Evolutionary conservation across 495 filamentous ascomycete species (phyloP).

Genomic region (Talaromyces ruber): DNA sequence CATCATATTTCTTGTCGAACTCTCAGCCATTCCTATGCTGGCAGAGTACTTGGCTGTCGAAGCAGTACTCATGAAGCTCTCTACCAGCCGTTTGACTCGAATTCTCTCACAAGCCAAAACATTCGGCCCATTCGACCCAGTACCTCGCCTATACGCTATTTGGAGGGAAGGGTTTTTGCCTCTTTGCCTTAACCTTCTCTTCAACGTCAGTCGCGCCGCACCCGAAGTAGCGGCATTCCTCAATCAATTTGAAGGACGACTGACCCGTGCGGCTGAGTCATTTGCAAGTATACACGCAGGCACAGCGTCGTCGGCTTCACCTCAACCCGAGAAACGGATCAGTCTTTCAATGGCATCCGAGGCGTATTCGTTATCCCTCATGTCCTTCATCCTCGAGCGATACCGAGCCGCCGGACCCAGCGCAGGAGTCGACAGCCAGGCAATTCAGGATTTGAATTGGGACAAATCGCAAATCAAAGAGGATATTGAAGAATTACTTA

Average conservation of each 20-base stretch:
- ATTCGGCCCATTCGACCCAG: slow-evolving; percentile 60
- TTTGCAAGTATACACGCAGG: slow-evolving; percentile 43
- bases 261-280: slow-evolving; percentile 51
- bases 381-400: slow-evolving; percentile 55
- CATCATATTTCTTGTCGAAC: slow-evolving; percentile 76
- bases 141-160: slow-evolving; percentile 59
- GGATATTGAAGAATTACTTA: slow-evolving; percentile 69
- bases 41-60: slow-evolving; percentile 87
- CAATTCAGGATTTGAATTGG: slow-evolving; percentile 63
- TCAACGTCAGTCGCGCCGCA: slow-evolving; percentile 68
- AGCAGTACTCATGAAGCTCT: slow-evolving; percentile 66
- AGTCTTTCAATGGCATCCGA: slow-evolving; percentile 65
- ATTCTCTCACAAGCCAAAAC: slow-evolving; percentile 58
- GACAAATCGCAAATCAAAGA: slow-evolving; percentile 61
- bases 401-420: slow-evolving; percentile 52
- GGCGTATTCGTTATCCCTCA: slow-evolving; percentile 64
- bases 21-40: slow-evolving; percentile 71
- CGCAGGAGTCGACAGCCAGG: slow-evolving; percentile 46
- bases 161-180: slow-evolving; percentile 86
- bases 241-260: slow-evolving; percentile 70
- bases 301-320: slow-evolving; percentile 12
- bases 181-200: slow-evolving; percentile 81
- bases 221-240: slow-evolving; percentile 80
- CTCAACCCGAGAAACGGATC: slow-evolving; percentile 39
- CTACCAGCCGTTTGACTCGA: slow-evolving; percentile 64